Conservation (phyloP, 2,329 filamentous ascomycete species). For the Drechslerella coelobrocha region DNA sequence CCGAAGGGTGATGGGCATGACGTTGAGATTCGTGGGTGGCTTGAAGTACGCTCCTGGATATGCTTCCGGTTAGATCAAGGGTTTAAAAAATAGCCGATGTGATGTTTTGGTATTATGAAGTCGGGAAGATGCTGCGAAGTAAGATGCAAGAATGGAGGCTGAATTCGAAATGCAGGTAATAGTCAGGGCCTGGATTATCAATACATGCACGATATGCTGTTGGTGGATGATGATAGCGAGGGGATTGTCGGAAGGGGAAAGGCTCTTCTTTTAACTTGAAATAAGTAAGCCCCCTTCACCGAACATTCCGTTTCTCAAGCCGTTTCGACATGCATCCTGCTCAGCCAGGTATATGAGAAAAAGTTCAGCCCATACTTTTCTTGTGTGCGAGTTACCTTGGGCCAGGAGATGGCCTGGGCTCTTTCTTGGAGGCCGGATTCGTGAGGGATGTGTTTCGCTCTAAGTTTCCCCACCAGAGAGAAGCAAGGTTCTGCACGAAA, state of each 20-base stretch:
- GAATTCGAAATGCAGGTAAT: neutral
- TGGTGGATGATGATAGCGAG: slow-evolving; percentile 6
- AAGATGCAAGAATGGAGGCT: slow-evolving; percentile 4
- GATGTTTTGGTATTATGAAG: too few relatives aligned
- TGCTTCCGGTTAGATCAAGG: neutral
- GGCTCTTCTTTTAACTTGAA: slow-evolving; percentile 39
- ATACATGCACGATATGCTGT: neutral
- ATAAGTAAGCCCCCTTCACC: neutral
- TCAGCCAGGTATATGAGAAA: too few relatives aligned
- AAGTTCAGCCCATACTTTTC: too few relatives aligned
- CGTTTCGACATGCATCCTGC: slow-evolving; percentile 5
- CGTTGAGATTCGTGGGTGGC: neutral
- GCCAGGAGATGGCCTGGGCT: slow-evolving; percentile 26
- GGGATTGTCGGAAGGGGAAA: slow-evolving; percentile 39
- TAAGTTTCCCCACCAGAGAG: slow-evolving; percentile 18
- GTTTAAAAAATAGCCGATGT: neutral
- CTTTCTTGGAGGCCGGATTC: slow-evolving; percentile 17
- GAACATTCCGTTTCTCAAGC: neutral
- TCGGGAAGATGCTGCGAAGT: neutral
- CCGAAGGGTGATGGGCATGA: slow-evolving; percentile 50
- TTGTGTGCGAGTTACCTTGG: too few relatives aligned
- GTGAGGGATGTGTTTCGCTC: slow-evolving; percentile 33
- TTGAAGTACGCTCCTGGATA: neutral
- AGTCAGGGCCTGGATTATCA: neutral
- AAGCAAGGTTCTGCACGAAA: slow-evolving; percentile 30